Evolutionary conservation across 75 land plant genomes (phyloP), one percentile per base, ranked within the genome.

Genomic region (Picea glauca): DNA sequence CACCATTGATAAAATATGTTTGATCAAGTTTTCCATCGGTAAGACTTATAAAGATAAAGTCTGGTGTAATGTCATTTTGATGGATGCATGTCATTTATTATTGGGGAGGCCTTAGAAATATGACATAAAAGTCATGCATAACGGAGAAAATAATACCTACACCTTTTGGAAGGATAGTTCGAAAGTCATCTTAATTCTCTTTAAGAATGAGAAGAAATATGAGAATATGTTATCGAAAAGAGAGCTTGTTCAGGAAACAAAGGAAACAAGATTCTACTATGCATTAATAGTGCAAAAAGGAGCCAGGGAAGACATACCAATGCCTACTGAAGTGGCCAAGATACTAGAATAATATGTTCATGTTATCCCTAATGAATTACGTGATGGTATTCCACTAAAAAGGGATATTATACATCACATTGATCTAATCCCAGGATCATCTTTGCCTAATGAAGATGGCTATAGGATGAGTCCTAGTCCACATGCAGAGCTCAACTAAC

Each of bases 71-170:
- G 31, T 40, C 2, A 58, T 76, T 17, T 17, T n/a, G 5, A 76
- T 76, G 77, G 77, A 76, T 76, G 77, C 77, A 57, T 57, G 60
- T 23, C 60, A 57, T 57, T 4, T 76, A 1, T 23, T 76, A 11
- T 58, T 76, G 0, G 61, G 77, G 26, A 43, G 3, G 2, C 31
- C 30, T 20, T 76, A 26, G 77, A 4, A 76, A 58, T 58, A 54
- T 58, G 1, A 76, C 0, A 58, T 1, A n/a, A 15, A 58, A 15
- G 5, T 57, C 0, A 58, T 76, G 17, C 58, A 76, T 76, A 26
- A 76, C 20, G 77, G 77, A 3, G 33, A 9, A 1, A 58, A 20
- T 3, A 76, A 76, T 57, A 58, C 60, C 0, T 58, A 76, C 9
- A 76, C 33, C 0, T 54, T 76, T 23, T 62, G 64, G 30, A 21